Percentiles rank a stretch among this genome's conserved stretches.
These are phyloP conservation scores for Amauroascus niger DNA, from an alignment of 2,329 filamentous ascomycete genomes.

Conservation along the genomic window DNA sequence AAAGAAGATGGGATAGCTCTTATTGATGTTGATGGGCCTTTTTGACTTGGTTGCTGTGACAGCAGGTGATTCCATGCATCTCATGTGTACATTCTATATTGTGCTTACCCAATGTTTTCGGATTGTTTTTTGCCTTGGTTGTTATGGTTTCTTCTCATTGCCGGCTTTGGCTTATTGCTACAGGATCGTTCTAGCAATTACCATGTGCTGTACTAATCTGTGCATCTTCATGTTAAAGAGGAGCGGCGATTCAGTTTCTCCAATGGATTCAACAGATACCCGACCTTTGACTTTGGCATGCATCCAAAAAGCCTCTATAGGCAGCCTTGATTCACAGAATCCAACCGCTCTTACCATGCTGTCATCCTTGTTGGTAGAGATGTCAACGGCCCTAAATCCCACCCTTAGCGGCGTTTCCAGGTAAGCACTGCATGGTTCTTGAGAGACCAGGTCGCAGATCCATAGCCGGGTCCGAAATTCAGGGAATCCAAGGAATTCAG, in stretches of 20 bases:
- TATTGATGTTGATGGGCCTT: not conserved
- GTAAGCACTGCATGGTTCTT: not conserved
- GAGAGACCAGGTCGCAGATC: not conserved
- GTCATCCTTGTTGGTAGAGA: not conserved
- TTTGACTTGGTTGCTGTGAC: not conserved
- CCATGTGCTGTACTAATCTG: not conserved
- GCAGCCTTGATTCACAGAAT: not conserved
- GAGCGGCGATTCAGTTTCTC: no score
- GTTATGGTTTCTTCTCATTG: not conserved
- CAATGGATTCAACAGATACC: not conserved
- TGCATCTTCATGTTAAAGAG: not conserved
- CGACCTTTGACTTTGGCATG: not conserved
- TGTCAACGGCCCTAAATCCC: not conserved
- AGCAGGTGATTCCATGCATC: not conserved
- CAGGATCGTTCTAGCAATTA: not conserved
- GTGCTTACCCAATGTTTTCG: not conserved
- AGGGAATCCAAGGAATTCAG: no score
- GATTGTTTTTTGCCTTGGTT: not conserved
- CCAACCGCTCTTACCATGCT: not conserved
- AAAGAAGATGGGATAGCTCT: slow-evolving; percentile 28
- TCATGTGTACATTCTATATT: not conserved
- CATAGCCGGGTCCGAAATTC: not conserved
- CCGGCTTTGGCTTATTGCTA: not conserved
- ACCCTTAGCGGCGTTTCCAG: not conserved
- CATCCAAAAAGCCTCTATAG: not conserved